Base-by-base conservation (phyloP, 2,329 filamentous ascomycete species). In the Beauveria rudraprayagi region DNA sequence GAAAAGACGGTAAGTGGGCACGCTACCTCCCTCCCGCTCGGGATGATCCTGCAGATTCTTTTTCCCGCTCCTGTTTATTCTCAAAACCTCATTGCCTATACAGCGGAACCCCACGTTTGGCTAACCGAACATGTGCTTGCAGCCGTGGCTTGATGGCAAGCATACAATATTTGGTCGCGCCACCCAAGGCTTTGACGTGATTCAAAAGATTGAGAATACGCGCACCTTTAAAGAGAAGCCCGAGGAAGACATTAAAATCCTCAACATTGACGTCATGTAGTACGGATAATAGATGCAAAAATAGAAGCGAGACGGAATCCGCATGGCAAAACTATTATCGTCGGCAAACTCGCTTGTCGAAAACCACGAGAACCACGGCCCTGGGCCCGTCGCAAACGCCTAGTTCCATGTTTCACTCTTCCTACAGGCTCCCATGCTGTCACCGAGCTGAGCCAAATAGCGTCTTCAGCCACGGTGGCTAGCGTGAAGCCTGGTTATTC, bases 91-190 rank as follows among this genome's bases (percentile, higher is more conserved):
- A 37, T n/a, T 52, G 24, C 57, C 24, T 53, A 24, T 26, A 53
- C 24, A 41, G 43, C 50, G 60, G 61, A 63, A 62, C 59, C 55
- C 34, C 53, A 51, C 48, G 51, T 56, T 51, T 28, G 61, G 46
- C 60, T 50, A 56, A 56, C 50, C 73, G 57, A 69, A 74, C 65
- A 40, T 40, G 34, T 51, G 55, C 48, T 16, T 61, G 56, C 67
- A 89, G 78, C 88, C 92, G 6, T 99, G 94, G 94, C 76, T 99
- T 57, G 94, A 99, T 72, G 88, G 89, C 65, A 96, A 97, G 74
- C 94, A 99, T 73, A 97, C 93, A 0, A 90, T 99, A 58, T 99
- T 99, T 71, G 94, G 94, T 0, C 82, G 94, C 46, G 92, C 91
- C 1, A 88, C 93, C 43, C 89, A 92, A 71, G 94, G 94, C 0